Percentiles rank a stretch among this genome's conserved stretches.
phyloP scores from a whole-genome alignment of 2,329 filamentous ascomycete species.

The Trichophyton benhamiae region DNA sequence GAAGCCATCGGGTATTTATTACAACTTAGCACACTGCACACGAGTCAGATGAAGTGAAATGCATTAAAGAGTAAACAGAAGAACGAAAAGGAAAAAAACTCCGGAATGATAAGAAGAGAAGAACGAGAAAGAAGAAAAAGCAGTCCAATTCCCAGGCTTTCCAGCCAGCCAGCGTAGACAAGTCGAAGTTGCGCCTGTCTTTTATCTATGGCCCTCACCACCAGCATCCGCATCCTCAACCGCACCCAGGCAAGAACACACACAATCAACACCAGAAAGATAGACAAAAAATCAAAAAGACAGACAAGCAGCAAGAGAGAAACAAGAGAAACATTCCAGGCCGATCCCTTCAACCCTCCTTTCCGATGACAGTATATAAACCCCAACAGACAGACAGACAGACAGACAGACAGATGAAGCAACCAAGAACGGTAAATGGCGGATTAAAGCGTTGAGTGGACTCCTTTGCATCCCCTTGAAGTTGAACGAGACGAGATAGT shows the following conservation, averaged over 20 bases:
- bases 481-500: background rate
- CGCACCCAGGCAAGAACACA: background rate
- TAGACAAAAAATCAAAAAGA: background rate
- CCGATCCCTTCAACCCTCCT: constrained; percentile 2
- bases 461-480: background rate
- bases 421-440: background rate
- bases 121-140: background rate
- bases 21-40: background rate
- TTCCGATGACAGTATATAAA: constrained; percentile 1
- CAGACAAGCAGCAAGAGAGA: background rate
- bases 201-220: constrained; percentile 4
- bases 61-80: background rate
- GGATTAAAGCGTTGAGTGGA: background rate
- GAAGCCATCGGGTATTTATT: background rate
- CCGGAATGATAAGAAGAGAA: background rate
- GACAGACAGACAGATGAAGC: no score
- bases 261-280: background rate
- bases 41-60: no score
- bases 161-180: constrained; percentile 1
- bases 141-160: background rate
- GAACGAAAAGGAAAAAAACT: background rate
- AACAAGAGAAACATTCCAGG: background rate
- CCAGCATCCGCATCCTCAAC: background rate
- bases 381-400: background rate
- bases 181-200: constrained; percentile 5